Conservation (phyloP, 2,329 filamentous ascomycete species). For the Diplodia mutila region DNA sequence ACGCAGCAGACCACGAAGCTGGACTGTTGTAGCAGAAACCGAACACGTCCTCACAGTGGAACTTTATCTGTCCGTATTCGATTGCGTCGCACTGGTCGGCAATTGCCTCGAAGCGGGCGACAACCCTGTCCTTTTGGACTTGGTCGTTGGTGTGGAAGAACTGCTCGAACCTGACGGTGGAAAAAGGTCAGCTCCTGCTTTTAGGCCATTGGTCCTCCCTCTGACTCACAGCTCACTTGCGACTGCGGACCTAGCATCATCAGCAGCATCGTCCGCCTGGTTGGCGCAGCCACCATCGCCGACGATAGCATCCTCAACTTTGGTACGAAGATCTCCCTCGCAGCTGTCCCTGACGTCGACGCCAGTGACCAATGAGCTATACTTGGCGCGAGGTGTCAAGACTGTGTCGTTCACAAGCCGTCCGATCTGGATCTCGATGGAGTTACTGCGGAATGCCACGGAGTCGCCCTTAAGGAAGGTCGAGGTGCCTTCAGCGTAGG, state of each 20-base stretch:
- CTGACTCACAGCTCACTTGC: background rate
- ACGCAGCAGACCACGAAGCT: background rate
- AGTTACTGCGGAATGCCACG: conserved; percentile 63
- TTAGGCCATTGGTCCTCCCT: background rate
- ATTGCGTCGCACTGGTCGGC: background rate
- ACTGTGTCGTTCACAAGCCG: conserved; percentile 58
- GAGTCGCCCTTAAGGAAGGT: conserved; percentile 57
- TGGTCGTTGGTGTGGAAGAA: conserved; percentile 61
- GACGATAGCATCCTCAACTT: conserved; percentile 55
- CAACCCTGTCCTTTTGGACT: background rate
- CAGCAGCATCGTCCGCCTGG: conserved; percentile 58
- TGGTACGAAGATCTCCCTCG: conserved; percentile 50
- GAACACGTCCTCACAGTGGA: background rate
- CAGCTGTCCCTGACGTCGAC: conserved; percentile 59
- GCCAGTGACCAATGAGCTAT: conserved; percentile 52
- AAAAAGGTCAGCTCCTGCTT: background rate
- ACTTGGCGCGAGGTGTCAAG: conserved; percentile 44
- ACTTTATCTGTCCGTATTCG: background rate
- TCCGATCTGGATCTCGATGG: conserved; percentile 60
- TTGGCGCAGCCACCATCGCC: conserved; percentile 51
- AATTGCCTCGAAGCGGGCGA: background rate
- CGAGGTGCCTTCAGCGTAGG: conserved; percentile 57
- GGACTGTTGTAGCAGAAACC: background rate
- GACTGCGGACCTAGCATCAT: conserved; percentile 53
- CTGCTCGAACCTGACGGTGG: conserved; percentile 53